A percentile compares a stretch with the other conserved stretches of the same genome.
Evolutionary conservation across 352 stramenopile genomes (phyloP).

Genomic region (Stramenopiles sp.): DNA sequence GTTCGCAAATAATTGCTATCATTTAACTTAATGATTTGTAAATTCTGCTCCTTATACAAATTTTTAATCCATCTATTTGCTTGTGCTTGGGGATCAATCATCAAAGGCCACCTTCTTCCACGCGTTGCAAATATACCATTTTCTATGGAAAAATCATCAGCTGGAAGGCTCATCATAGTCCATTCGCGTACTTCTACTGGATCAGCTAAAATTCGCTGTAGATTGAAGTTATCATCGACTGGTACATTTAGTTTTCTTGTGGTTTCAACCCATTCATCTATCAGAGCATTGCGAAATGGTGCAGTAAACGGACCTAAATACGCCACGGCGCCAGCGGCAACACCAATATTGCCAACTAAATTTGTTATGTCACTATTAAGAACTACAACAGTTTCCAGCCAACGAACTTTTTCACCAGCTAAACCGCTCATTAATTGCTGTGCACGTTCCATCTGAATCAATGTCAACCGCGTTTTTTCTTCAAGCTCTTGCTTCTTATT

Average conservation of each 20-base stretch:
- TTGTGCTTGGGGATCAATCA: constrained; percentile 79
- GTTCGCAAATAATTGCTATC: constrained; percentile 72
- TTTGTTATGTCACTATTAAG: constrained; percentile 58
- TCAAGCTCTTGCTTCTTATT: constrained; percentile 76
- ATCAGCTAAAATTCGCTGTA: constrained; percentile 53
- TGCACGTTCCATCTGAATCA: constrained; percentile 61
- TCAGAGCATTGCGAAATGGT: constrained; percentile 51
- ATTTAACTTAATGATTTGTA: constrained; percentile 76
- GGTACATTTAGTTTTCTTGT: constrained; percentile 52
- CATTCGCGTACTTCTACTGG: constrained; percentile 65
- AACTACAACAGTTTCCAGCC: constrained; percentile 49
- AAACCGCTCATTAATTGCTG: constrained; percentile 65
- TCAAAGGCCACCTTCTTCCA: constrained; percentile 63
- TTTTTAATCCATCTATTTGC: constrained; percentile 80
- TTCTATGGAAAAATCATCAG: constrained; percentile 73
- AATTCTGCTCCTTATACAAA: constrained; percentile 49
- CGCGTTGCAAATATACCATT: constrained; percentile 73
- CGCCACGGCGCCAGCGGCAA: constrained; percentile 67
- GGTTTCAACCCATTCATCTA: constrained; percentile 49
- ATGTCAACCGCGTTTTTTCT: constrained; percentile 51
- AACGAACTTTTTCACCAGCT: constrained; percentile 62
- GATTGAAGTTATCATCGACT: constrained; percentile 53
- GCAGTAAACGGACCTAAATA: constrained; percentile 72
- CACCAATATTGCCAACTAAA: constrained; percentile 71
- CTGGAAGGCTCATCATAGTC: constrained; percentile 69